Percentiles rank a stretch among this genome's conserved stretches.
Evolutionary conservation across 148 eudicot species (phyloP).

Genomic region (Bassia scoparia): DNA sequence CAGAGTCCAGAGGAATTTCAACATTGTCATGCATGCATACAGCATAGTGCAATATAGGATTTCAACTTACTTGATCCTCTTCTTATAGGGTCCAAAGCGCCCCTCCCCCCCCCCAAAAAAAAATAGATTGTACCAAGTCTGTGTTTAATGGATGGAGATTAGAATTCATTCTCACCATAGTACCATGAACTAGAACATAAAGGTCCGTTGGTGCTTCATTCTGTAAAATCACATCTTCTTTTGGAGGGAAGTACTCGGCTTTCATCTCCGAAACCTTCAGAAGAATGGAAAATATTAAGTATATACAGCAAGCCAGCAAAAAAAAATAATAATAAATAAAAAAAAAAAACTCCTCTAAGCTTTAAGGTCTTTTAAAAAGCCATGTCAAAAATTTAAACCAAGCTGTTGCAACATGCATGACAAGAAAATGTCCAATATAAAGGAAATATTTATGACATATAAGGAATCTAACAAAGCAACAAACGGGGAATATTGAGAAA

Average conservation of each 20-base stretch:
- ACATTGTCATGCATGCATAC: too few species aligned
- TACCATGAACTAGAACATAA: constrained; percentile 71
- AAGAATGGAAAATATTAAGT: constrained; percentile 4
- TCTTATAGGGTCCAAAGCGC: too few species aligned
- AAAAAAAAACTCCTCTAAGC: not conserved
- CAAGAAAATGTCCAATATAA: not conserved
- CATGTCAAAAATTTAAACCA: not conserved
- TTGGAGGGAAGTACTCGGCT: constrained; percentile 86
- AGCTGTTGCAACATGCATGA: not conserved
- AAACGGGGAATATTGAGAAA: not conserved
- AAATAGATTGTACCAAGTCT: not conserved
- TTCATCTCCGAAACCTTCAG: constrained; percentile 81
- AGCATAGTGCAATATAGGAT: too few species aligned
- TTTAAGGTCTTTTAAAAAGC: not conserved
- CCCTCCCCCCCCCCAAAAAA: not conserved
- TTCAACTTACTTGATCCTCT: too few species aligned
- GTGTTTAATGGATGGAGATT: not conserved
- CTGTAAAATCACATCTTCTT: constrained; percentile 82
- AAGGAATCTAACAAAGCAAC: not conserved
- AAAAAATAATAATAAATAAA: not conserved
- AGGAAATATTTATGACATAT: not conserved
- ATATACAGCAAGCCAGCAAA: not conserved
- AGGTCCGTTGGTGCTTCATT: constrained; percentile 88
- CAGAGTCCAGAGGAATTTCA: too few species aligned
- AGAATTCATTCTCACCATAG: constrained; percentile 44